Base-by-base conservation (phyloP, 257 asterid genomes). In the Perilla frutescens region DNA sequence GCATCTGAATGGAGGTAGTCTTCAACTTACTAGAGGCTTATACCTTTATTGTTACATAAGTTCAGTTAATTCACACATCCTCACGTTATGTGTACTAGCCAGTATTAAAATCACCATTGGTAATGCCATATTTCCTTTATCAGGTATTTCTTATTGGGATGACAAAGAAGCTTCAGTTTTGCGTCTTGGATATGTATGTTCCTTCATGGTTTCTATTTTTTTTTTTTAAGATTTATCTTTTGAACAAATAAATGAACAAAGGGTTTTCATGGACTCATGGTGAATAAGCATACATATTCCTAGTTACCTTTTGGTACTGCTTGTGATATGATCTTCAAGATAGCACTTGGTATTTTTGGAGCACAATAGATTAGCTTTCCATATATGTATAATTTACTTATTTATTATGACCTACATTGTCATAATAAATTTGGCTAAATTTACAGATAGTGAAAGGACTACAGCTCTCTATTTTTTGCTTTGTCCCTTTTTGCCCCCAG, bases 181-280 rank as follows among this genome's bases (percentile, higher is more conserved):
- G 81, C 96, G 96, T 59, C 68, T 91, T 71, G 97, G 97, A 83
- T 82, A 89, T 81, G 97, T 91, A 87, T 56, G 91, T 70, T 70
- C 57, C 68, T 6, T 62, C 10, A 9, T 78, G 59, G 29, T 67
- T 71, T 70, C 79, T 68, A 65, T 44, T 55, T 51, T 74, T 39
- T 74, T 39, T 62, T 14, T 66, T 70, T 57, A 11, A 47, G 43
- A 34, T 67, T 80, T 50, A 20, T 66, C 73, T 70, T 45, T 74
- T 20, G 39, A 26, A 41, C 51, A 41, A 76, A 40, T 36, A 31
- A 45, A 31, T 9, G 54, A 51, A 72, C 66, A 66, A 69, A 47
- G 6, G 59, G 13, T 50, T 58, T 47, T 43, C 44, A 41, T 64
- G 64, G 70, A 39, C 6, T 43, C 44, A 41, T 64, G 64, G 70